Conservation (phyloP, 768 basidiomycete genomes). For the Mycena chlorophos region DNA sequence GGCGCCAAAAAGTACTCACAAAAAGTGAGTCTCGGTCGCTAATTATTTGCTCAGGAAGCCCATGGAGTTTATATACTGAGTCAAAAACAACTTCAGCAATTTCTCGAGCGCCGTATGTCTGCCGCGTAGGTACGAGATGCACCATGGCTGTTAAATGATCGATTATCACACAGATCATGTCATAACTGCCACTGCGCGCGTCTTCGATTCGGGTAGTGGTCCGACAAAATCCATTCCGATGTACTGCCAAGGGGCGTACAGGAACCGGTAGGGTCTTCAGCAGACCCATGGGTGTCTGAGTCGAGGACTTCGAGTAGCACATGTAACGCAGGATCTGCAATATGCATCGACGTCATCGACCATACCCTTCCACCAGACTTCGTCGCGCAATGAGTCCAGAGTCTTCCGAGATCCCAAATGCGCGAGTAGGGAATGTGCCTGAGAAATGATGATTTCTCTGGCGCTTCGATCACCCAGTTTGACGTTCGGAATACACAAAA, state of each 20-base stretch:
- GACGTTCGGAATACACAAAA: constrained; percentile 28
- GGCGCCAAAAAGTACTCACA: not conserved
- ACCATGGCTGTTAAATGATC: constrained; percentile 27
- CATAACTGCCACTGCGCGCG: constrained; percentile 21
- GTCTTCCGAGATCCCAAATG: constrained; percentile 37
- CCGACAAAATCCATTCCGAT: constrained; percentile 31
- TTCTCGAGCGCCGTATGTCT: constrained; percentile 20
- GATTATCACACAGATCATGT: constrained; percentile 27
- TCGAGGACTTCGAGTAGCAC: constrained; percentile 22
- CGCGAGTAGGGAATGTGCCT: constrained; percentile 38
- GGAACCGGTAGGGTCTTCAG: constrained; percentile 23
- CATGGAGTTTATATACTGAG: constrained; percentile 21
- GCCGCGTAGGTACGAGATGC: constrained; percentile 23
- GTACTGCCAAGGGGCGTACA: constrained; percentile 26
- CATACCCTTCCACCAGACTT: constrained; percentile 17
- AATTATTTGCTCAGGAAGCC: constrained; percentile 15
- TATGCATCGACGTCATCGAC: constrained; percentile 2
- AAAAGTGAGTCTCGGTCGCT: constrained; percentile 6
- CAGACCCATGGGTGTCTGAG: constrained; percentile 20
- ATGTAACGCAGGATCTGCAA: constrained; percentile 2
- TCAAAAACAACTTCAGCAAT: constrained; percentile 24
- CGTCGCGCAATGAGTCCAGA: constrained; percentile 10
- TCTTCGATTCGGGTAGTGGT: constrained; percentile 23
- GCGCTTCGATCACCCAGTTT: constrained; percentile 6
- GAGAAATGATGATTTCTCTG: constrained; percentile 29